Evolutionary conservation across 2,329 filamentous ascomycete genomes (phyloP).

Genomic region (Epichloe amarillans): DNA sequence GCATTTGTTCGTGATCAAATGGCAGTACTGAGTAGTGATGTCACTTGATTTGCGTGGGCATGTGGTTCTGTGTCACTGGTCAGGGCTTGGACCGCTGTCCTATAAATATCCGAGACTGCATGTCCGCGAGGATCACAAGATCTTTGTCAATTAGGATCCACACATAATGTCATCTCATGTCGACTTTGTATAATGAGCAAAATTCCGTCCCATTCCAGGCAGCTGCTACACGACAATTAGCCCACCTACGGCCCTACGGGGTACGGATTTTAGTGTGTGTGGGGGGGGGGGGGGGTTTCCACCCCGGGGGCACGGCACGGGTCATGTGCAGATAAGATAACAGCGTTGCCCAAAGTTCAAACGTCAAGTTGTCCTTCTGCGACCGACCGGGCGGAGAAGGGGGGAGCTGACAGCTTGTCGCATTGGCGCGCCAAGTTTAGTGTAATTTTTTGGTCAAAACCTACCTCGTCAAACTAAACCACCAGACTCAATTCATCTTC

Average conservation of each 20-base stretch:
- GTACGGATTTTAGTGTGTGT: background rate
- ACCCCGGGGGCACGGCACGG: conserved; percentile 5
- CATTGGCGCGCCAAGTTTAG: too few relatives aligned
- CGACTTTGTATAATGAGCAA: too few relatives aligned
- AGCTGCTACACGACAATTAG: background rate
- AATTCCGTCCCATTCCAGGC: too few relatives aligned
- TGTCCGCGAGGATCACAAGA: too few relatives aligned
- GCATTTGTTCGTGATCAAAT: too few relatives aligned
- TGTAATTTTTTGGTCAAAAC: too few relatives aligned
- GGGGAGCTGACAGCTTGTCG: background rate
- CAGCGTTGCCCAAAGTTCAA: background rate
- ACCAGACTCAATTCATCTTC: too few relatives aligned
- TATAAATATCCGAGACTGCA: background rate
- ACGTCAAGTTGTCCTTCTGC: conserved; percentile 4
- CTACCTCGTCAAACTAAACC: too few relatives aligned
- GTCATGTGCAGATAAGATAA: conserved; percentile 27
- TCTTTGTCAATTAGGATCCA: too few relatives aligned
- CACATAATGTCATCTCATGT: too few relatives aligned
- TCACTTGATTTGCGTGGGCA: background rate
- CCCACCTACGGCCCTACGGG: background rate
- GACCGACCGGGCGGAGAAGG: background rate
- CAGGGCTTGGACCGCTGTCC: background rate
- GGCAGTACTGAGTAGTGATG: background rate
- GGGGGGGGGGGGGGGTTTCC: too few relatives aligned
- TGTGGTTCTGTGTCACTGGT: background rate